Evolutionary conservation across 177 flowering plant genomes (phyloP), one percentile per base, ranked within the genome.

Genomic region (Vitis hybrid): DNA sequence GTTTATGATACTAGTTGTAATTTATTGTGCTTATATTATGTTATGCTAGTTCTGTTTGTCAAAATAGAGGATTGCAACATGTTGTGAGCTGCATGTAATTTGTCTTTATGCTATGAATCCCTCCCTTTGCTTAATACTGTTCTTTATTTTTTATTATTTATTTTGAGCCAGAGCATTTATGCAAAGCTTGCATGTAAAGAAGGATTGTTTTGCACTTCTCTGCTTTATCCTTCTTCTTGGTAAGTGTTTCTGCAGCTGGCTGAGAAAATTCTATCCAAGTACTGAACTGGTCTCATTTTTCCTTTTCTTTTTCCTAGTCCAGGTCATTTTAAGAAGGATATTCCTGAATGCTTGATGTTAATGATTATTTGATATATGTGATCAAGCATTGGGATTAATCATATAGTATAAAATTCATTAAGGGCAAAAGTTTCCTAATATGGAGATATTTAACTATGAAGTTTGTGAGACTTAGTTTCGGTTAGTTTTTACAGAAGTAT

Each of bases 161-260:
- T 26, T 26, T 26, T 26, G 29, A 26, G 29, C 52, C 52, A 14
- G 33, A 29, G 26, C 13, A 52, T 31, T 9, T 62, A n/a, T 22
- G 1, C 52, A 10, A 45, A 86, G 85, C 89, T 93, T 71, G 93
- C 83, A 58, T 85, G 92, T 60, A 79, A 84, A 3, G 97, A 93
- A 82, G 98, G 98, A 79, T 93, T 92, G 97, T 93, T 93, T 80
- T 78, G 66, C 65, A 87, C 98, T 72, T 78, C 95, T 62, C 85
- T 91, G 8, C 59, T 77, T 72, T 92, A 93, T 74, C 95, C 95
- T 70, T 73, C 97, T 76, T 81, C 92, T 53, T 72, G 84, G 98
- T 93, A 57, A 79, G 81, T 70, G 56, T 78, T 49, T 56, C 1
- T 26, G 7, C 48, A 60, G 69, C 52, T 22, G 22, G n/a, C 11